Base-by-base conservation (phyloP, 129 eudicot genomes). In the Pseudognaphalium luteoalbum region DNA sequence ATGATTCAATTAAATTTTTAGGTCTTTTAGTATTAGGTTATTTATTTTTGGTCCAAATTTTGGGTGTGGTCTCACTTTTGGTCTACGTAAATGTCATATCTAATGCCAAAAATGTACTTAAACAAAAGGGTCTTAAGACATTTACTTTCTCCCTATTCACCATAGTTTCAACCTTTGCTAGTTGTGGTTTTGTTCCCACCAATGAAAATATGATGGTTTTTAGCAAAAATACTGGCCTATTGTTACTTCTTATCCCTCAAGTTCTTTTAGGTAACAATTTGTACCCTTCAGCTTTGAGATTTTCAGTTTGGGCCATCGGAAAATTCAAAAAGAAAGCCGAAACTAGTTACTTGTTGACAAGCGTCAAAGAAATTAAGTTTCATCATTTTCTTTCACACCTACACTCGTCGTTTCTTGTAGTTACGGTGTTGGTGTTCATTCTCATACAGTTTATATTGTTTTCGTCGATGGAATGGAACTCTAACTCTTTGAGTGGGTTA, bases 131-230 rank as follows among this genome's bases (percentile, higher is more conserved):
- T 22, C 8, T 92, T 0, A 72, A 85, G 4, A 35, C 57, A 7
- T 68, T 77, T 28, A 89, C 87, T 6, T 92, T 89, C 56, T 76
- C 89, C 3, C 15, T 87, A 16, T 92, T 92, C 74, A 82, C 91
- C 8, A 41, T 74, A 61, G 91, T 92, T 54, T 92, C 97, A 61
- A 89, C 92, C 47, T 92, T 92, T 57, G 81, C 96, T 20, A 92
- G 81, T 44, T 87, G 96, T 82, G 97, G 97, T 3, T 92, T 87
- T 58, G 76, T 92, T 19, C 97, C 97, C 16, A 89, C 96, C 3
- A 92, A 92, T 60, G 97, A 92, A 72, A 92, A 87, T 84, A 92
- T 92, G 97, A 63, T 82, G 3, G 85, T 89, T 1, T 92, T 92
- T 19, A 68, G 77, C 10, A 82, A 89, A 62, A 85, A 89, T 60